Evolutionary conservation across 768 basidiomycete species (phyloP).

Genomic region (Chlorophyllum brunneum): DNA sequence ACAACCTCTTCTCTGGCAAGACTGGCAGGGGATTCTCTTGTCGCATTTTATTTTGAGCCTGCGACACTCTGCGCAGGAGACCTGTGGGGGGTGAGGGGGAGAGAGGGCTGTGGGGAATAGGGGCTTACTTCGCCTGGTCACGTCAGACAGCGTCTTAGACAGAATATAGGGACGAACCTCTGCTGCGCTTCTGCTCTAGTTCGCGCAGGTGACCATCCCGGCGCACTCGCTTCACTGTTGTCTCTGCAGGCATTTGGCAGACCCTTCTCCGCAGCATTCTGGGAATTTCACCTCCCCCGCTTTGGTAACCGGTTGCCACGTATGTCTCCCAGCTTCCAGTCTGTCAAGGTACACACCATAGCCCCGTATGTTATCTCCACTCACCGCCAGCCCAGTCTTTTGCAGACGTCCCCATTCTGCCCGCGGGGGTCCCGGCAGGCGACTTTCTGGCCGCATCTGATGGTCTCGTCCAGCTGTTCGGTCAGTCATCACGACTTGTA

Average conservation of each 20-base stretch:
- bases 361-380: background rate
- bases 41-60: constrained; percentile 81
- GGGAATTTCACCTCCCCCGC: background rate
- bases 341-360: background rate
- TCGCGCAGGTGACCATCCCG: constrained; percentile 52
- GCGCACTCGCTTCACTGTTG: constrained; percentile 35
- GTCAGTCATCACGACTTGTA: constrained; percentile 30
- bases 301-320: background rate
- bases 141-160: constrained; percentile 5
- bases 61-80: constrained; percentile 79
- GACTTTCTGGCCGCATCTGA: constrained; percentile 87
- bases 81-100: constrained; percentile 31
- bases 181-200: constrained; percentile 69
- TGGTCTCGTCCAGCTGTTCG: constrained; percentile 73
- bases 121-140: constrained; percentile 25
- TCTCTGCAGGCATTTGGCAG: background rate
- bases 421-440: constrained; percentile 73
- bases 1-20: constrained; percentile 71
- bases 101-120: background rate
- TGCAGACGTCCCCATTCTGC: constrained; percentile 75
- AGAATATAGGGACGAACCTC: constrained; percentile 22
- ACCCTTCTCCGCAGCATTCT: background rate
- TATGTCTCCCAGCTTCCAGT: background rate
- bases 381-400: constrained; percentile 58
- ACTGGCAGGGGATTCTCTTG: constrained; percentile 78